Percentiles rank a stretch among this genome's conserved stretches.
Conservation (phyloP, 164 flowering plant genomes). For the Umbilicus rupestris region DNA sequence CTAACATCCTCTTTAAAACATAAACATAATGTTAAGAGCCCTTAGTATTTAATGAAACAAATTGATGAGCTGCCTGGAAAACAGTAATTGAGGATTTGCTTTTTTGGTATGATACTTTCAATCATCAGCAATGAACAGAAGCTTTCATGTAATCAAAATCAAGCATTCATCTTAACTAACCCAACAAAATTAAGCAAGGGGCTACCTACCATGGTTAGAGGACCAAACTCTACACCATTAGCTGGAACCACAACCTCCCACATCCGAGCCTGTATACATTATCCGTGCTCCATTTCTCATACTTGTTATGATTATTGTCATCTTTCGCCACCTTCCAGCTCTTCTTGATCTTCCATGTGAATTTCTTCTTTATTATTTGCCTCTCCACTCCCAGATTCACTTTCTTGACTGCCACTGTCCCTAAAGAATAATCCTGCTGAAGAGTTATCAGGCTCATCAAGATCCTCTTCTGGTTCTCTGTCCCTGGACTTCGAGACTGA, state of each 20-base stretch:
- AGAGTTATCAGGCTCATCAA: constrained; percentile 51
- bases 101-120: too few species aligned
- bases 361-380: constrained; percentile 49
- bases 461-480: constrained; percentile 62
- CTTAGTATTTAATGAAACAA: too few species aligned
- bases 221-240: not conserved
- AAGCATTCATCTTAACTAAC: not conserved
- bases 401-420: constrained; percentile 16
- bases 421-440: constrained; percentile 43
- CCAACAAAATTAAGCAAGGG: not conserved
- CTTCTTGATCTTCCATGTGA: constrained; percentile 82
- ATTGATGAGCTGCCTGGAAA: too few species aligned
- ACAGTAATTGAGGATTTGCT: too few species aligned
- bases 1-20: too few species aligned
- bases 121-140: too few species aligned
- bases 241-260: not conserved
- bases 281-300: not conserved
- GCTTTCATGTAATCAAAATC: not conserved
- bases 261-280: not conserved
- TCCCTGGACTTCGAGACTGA: constrained; percentile 19
- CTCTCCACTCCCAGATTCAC: constrained; percentile 38
- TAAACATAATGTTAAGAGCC: too few species aligned
- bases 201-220: not conserved
- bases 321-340: constrained; percentile 75
- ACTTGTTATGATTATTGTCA: constrained; percentile 11